phyloP scores from a whole-genome alignment of 179 eudicot species.

The Monotropa hypopitys region DNA sequence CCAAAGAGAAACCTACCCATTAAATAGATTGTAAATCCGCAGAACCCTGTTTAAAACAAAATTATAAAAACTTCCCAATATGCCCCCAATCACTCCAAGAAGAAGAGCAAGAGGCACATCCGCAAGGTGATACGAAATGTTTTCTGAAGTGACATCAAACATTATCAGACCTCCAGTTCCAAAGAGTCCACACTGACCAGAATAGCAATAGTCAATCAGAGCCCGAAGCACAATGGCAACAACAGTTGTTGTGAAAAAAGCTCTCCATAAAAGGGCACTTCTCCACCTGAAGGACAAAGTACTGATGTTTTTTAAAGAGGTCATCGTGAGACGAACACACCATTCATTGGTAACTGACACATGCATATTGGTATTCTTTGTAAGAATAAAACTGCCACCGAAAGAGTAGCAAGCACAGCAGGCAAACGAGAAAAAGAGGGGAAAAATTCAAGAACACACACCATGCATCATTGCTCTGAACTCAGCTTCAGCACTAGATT shows the following conservation, averaged over 20 bases:
- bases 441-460: too few relatives aligned
- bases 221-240: constrained; percentile 85
- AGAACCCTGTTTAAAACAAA: constrained; percentile 48
- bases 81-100: constrained; percentile 69
- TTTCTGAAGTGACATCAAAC: constrained; percentile 69
- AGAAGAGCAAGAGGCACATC: constrained; percentile 75
- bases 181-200: constrained; percentile 85
- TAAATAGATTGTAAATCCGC: constrained; percentile 44
- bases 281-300: constrained; percentile 71
- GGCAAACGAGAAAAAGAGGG: not conserved
- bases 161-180: constrained; percentile 94
- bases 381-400: not conserved
- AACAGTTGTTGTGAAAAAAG: constrained; percentile 70
- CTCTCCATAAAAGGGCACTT: constrained; percentile 91
- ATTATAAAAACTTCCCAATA: constrained; percentile 64
- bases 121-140: constrained; percentile 40
- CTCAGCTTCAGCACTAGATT: too few relatives aligned
- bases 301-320: not conserved
- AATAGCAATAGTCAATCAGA: constrained; percentile 63
- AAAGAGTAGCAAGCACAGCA: not conserved
- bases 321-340: not conserved
- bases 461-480: too few relatives aligned
- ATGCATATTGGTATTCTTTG: not conserved
- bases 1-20: constrained; percentile 41
- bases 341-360: not conserved